Evolutionary conservation across 495 filamentous ascomycete species (phyloP).

Genomic region (Aspergillus funiculosus): DNA sequence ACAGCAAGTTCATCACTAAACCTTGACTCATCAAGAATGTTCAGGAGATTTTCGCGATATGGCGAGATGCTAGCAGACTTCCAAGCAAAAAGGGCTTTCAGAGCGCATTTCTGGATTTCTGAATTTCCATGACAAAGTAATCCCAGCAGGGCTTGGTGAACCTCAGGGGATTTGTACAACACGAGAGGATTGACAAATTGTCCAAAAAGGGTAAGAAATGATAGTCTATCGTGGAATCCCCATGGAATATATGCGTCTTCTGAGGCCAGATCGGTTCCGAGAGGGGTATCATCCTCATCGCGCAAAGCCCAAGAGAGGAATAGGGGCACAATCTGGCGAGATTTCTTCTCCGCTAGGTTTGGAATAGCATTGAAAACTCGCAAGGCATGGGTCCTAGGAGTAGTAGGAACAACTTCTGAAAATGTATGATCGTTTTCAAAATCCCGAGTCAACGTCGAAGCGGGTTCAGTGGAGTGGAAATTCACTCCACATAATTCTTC

Average conservation of each 20-base stretch:
- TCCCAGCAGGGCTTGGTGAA: conserved; percentile 64
- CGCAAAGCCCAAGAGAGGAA: conserved; percentile 68
- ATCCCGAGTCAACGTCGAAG: conserved; percentile 23
- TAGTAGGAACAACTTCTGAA: conserved; percentile 31
- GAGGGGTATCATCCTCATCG: conserved; percentile 44
- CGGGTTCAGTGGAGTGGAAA: conserved; percentile 22
- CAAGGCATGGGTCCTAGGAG: conserved; percentile 68
- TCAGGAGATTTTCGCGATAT: conserved; percentile 82
- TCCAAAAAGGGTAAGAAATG: conserved; percentile 74
- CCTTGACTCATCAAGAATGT: conserved; percentile 81
- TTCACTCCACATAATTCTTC: conserved; percentile 38
- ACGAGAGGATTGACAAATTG: conserved; percentile 80
- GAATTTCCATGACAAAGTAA: conserved; percentile 81
- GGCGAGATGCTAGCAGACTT: conserved; percentile 66
- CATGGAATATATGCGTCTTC: conserved; percentile 33
- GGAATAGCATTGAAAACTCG: conserved; percentile 70
- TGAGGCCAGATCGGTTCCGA: conserved; percentile 25
- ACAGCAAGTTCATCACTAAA: conserved; percentile 89
- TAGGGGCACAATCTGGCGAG: conserved; percentile 75
- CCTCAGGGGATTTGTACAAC: conserved; percentile 70
- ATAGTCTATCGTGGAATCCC: conserved; percentile 69
- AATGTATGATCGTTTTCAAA: conserved; percentile 34
- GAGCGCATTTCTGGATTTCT: conserved; percentile 75
- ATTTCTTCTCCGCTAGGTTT: conserved; percentile 73
- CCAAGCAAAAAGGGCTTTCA: conserved; percentile 86